Evolutionary conservation across 2,329 filamentous ascomycete species (phyloP).

Genomic region (Didymellaceae sp.): DNA sequence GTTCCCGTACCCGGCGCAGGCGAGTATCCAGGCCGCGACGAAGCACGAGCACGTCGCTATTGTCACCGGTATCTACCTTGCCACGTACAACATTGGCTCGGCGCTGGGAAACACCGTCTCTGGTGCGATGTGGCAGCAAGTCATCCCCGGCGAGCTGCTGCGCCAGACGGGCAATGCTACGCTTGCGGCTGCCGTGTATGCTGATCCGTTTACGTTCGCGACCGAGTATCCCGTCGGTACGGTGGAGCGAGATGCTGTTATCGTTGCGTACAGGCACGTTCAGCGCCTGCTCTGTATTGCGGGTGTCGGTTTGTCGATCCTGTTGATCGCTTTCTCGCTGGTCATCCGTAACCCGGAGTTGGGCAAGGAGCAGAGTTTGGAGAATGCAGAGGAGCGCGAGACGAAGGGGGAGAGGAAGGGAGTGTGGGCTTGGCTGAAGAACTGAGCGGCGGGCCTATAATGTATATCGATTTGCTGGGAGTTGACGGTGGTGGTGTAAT

Average conservation of each 20-base stretch:
- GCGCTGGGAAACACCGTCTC: slow-evolving; percentile 66
- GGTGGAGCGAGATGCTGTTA: slow-evolving; percentile 51
- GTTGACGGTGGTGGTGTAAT: too few relatives aligned
- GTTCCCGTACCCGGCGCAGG: slow-evolving; percentile 62
- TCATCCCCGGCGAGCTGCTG: slow-evolving; percentile 52
- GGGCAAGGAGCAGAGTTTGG: slow-evolving; percentile 55
- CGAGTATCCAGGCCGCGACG: slow-evolving; percentile 58
- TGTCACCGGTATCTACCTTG: slow-evolving; percentile 67
- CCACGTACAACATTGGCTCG: slow-evolving; percentile 66
- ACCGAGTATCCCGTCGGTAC: slow-evolving; percentile 53
- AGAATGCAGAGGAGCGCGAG: slow-evolving; percentile 46
- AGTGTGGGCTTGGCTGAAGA: slow-evolving; percentile 12
- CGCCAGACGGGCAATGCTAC: slow-evolving; percentile 48
- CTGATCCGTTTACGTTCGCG: slow-evolving; percentile 50
- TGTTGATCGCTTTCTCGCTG: slow-evolving; percentile 55
- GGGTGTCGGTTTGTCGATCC: slow-evolving; percentile 56
- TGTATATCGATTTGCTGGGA: too few relatives aligned
- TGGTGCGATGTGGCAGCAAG: slow-evolving; percentile 68
- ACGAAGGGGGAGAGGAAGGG: not conserved
- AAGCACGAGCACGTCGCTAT: slow-evolving; percentile 66
- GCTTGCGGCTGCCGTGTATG: slow-evolving; percentile 51
- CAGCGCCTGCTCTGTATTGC: slow-evolving; percentile 59
- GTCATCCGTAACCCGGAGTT: slow-evolving; percentile 56
- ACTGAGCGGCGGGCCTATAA: not conserved
- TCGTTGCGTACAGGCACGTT: slow-evolving; percentile 53